Percentiles rank a stretch among this genome's conserved stretches.
Evolutionary conservation across 345 rosid genomes (phyloP).

Genomic region (Gossypium arboreum): DNA sequence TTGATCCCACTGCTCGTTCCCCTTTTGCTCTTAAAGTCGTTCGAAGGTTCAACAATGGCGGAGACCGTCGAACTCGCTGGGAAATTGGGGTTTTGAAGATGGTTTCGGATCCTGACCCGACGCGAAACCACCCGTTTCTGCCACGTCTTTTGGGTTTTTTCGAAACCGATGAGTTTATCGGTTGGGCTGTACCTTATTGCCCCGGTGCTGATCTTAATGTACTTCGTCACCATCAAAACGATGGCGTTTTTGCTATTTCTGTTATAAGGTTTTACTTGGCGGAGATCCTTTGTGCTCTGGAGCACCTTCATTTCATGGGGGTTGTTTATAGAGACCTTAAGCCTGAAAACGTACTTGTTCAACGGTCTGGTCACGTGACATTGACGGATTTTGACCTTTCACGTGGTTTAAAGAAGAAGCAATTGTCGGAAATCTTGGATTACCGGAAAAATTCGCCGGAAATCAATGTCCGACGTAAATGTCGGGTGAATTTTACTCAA

Average conservation of each 20-base stretch:
- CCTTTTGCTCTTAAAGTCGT: constrained; percentile 82
- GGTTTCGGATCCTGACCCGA: constrained; percentile 32
- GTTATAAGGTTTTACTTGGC: constrained; percentile 73
- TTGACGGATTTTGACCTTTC: constrained; percentile 97
- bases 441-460: constrained; percentile 6
- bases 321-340: constrained; percentile 81
- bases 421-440: constrained; percentile 9
- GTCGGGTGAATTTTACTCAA: constrained; percentile 30
- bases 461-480: constrained; percentile 9
- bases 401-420: constrained; percentile 39
- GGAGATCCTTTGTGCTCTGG: constrained; percentile 80
- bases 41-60: constrained; percentile 40
- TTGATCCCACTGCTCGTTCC: constrained; percentile 41
- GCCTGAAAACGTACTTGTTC: constrained; percentile 83
- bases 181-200: constrained; percentile 85
- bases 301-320: constrained; percentile 70
- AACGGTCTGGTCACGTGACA: constrained; percentile 78
- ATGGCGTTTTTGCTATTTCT: constrained; percentile 70
- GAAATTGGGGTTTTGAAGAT: constrained; percentile 64
- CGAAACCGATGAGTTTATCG: constrained; percentile 70
- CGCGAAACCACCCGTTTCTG: constrained; percentile 56
- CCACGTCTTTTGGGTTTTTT: constrained; percentile 58
- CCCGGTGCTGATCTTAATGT: constrained; percentile 89
- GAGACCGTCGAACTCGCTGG: constrained; percentile 79
- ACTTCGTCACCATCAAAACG: constrained; percentile 71